Evolutionary conservation across 2,329 filamentous ascomycete genomes (phyloP).

Genomic region (Cylindrodendrum hubeiense): DNA sequence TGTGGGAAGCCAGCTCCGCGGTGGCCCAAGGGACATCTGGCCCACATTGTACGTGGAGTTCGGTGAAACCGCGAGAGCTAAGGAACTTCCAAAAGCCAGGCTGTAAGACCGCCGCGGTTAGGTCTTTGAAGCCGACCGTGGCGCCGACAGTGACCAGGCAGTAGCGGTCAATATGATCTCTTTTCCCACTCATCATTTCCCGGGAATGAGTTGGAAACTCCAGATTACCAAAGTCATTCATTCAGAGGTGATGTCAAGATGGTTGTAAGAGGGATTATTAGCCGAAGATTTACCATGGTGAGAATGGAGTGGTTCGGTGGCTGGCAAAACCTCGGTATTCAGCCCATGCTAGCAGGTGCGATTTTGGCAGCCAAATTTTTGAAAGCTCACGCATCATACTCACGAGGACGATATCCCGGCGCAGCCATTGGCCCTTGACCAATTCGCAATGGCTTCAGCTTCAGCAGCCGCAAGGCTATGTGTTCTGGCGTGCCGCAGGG

Average conservation of each 20-base stretch:
- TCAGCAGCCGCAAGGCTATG: slow-evolving; percentile 54
- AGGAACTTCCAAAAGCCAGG: slow-evolving; percentile 74
- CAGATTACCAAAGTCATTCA: slow-evolving; percentile 8
- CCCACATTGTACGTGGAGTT: slow-evolving; percentile 86
- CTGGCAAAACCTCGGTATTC: slow-evolving; percentile 45
- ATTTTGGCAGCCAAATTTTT: slow-evolving; percentile 49
- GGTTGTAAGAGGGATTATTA: slow-evolving; percentile 31
- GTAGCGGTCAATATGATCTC: slow-evolving; percentile 43
- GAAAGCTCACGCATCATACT: slow-evolving; percentile 39
- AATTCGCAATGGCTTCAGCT: slow-evolving; percentile 54
- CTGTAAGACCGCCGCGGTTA: slow-evolving; percentile 76
- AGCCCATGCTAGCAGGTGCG: slow-evolving; percentile 10
- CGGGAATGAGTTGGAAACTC: slow-evolving; percentile 1
- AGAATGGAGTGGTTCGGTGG: slow-evolving; percentile 5
- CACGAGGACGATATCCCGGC: slow-evolving; percentile 35
- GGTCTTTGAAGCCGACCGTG: slow-evolving; percentile 82
- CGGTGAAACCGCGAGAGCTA: slow-evolving; percentile 70
- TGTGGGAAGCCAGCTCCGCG: slow-evolving; percentile 30
- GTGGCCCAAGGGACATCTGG: slow-evolving; percentile 64
- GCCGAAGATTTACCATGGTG: slow-evolving; percentile 26
- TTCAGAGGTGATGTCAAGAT: background rate
- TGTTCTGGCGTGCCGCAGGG: slow-evolving; percentile 49
- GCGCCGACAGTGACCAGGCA: slow-evolving; percentile 95
- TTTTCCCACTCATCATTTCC: slow-evolving; percentile 19
- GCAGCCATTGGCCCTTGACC: slow-evolving; percentile 39